Conservation (phyloP, 345 rosid genomes). For the Zanthoxylum bungeanum region DNA sequence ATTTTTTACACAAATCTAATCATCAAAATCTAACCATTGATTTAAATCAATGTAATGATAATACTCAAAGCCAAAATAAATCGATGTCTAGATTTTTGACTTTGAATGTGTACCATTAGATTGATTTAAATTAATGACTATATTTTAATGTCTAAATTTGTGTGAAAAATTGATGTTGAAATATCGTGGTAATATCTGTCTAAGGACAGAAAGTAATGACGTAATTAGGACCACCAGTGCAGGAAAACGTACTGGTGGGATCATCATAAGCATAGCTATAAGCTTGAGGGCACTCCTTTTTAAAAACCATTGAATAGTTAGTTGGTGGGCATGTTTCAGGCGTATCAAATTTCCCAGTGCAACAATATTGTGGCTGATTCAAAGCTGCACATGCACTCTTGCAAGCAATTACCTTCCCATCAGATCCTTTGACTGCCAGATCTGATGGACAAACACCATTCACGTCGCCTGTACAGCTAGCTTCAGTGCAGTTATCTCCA, state of each 20-base stretch:
- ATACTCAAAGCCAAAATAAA: too few relatives aligned
- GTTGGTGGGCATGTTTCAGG: constrained; percentile 24
- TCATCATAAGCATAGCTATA: constrained; percentile 39
- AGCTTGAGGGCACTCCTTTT: constrained; percentile 25
- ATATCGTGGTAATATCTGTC: not conserved
- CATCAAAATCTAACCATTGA: too few relatives aligned
- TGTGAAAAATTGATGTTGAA: too few relatives aligned
- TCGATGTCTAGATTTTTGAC: too few relatives aligned
- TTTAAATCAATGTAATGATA: too few relatives aligned
- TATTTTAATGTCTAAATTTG: too few relatives aligned
- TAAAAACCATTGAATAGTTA: constrained; percentile 26
- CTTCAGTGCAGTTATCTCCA: not conserved
- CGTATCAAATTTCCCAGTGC: constrained; percentile 18
- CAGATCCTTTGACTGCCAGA: constrained; percentile 20
- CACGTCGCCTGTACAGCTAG: constrained; percentile 27
- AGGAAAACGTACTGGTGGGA: constrained; percentile 20
- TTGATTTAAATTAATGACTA: too few relatives aligned
- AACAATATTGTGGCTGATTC: constrained; percentile 32
- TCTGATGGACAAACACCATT: constrained; percentile 31
- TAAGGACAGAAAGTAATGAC: constrained; percentile 29
- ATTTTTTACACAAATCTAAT: too few relatives aligned
- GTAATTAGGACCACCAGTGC: constrained; percentile 22
- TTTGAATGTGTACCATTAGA: too few relatives aligned
- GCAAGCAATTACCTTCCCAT: constrained; percentile 31
- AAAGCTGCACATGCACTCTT: constrained; percentile 37